phyloP scores from a whole-genome alignment of 2,329 filamentous ascomycete genomes.

The Didymella arachidicola region DNA sequence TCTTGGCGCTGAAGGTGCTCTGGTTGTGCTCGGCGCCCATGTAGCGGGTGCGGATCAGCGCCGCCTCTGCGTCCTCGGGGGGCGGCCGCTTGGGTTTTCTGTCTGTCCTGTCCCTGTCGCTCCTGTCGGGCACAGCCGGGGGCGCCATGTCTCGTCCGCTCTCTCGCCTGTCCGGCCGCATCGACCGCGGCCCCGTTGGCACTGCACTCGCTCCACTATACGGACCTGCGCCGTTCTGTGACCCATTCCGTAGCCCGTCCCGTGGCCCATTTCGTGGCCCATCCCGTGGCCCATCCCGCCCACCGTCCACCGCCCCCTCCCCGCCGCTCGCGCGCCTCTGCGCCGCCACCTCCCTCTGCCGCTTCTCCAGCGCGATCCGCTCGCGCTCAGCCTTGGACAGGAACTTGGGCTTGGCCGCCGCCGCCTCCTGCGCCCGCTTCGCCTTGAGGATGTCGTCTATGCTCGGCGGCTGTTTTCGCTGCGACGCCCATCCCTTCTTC shows the following conservation, averaged over 20 bases:
- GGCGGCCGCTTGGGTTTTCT: conserved; percentile 35
- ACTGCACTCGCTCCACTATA: conserved; percentile 49
- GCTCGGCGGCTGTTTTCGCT: conserved; percentile 67
- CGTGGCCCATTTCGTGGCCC: background rate
- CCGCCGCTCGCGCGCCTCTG: conserved; percentile 57
- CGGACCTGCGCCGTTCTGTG: conserved; percentile 19
- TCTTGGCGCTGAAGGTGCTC: conserved; percentile 91
- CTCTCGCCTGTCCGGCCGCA: conserved; percentile 58
- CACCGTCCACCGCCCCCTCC: too few relatives aligned
- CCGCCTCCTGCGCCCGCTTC: conserved; percentile 85
- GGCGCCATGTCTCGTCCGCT: conserved; percentile 59
- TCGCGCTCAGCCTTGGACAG: conserved; percentile 84
- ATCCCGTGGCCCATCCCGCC: conserved; percentile 4
- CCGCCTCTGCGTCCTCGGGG: conserved; percentile 71
- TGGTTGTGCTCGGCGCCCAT: conserved; percentile 89
- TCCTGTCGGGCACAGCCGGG: conserved; percentile 55
- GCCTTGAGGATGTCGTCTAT: conserved; percentile 85
- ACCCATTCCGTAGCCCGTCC: conserved; percentile 19
- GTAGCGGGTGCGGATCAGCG: conserved; percentile 80
- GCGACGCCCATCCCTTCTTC: conserved; percentile 64
- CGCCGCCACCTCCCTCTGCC: conserved; percentile 71
- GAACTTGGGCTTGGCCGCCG: conserved; percentile 86
- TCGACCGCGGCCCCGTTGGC: conserved; percentile 76
- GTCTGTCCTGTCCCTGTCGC: conserved; percentile 36
- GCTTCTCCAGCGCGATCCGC: conserved; percentile 78